These are phyloP conservation scores for Blastomyces silverae DNA, from an alignment of 2,329 filamentous ascomycete species.

Conservation along the genomic window DNA sequence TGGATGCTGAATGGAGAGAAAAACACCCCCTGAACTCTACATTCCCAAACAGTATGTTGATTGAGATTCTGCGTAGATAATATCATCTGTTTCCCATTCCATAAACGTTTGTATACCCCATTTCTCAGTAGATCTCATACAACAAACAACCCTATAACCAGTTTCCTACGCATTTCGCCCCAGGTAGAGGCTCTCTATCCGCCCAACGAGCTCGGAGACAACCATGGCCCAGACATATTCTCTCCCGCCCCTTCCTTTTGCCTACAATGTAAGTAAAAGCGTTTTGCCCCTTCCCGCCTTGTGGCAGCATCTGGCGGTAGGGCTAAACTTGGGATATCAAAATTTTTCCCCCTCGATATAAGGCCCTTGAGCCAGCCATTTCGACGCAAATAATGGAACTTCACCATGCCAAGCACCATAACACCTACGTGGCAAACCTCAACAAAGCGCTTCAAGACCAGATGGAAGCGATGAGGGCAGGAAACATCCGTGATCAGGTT, in stretches of 20 bases:
- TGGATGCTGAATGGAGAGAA: not conserved
- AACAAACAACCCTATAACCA: not conserved
- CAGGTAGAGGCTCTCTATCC: no score
- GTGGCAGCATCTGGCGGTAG: not conserved
- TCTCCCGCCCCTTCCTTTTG: conserved; percentile 61
- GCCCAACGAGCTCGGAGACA: no score
- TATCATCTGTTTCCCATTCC: not conserved
- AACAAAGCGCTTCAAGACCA: conserved; percentile 69
- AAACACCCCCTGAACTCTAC: not conserved
- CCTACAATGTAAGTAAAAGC: conserved; percentile 56
- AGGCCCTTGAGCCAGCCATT: conserved; percentile 74
- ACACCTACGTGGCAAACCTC: conserved; percentile 83
- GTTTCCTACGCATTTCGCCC: not conserved
- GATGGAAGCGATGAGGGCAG: conserved; percentile 48
- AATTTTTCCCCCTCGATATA: no score
- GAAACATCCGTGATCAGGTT: conserved; percentile 59
- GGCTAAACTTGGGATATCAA: conserved; percentile 56
- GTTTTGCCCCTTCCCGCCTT: not conserved
- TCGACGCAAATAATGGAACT: conserved; percentile 90
- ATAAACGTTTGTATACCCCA: not conserved
- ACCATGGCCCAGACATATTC: conserved; percentile 43
- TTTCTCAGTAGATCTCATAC: not conserved
- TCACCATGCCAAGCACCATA: conserved; percentile 88
- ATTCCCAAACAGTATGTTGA: not conserved
- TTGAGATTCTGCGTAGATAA: not conserved